A percentile compares a stretch with the other conserved stretches of the same genome.
These are phyloP conservation scores for Hyaloperonospora arabidopsidis DNA, from an alignment of 352 stramenopile species.

Conservation along the genomic window DNA sequence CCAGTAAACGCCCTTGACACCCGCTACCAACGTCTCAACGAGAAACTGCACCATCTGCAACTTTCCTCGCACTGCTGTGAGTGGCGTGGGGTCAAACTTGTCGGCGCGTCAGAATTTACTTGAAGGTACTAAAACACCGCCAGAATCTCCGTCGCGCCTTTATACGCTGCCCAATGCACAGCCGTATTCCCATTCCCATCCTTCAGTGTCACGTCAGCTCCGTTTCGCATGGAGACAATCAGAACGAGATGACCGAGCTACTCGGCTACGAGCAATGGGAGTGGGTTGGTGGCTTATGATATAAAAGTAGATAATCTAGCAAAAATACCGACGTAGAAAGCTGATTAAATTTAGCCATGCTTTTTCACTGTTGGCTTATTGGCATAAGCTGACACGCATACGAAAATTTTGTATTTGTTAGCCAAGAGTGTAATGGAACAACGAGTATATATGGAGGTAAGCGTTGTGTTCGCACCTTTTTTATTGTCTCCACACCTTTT, in stretches of 20 bases:
- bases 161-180: conserved; percentile 84
- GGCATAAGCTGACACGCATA: too few relatives aligned
- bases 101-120: conserved; percentile 58
- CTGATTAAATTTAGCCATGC: too few relatives aligned
- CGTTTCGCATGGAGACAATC: conserved; percentile 63
- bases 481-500: too few relatives aligned
- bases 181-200: conserved; percentile 66
- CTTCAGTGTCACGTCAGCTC: conserved; percentile 55
- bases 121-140: conserved; percentile 77
- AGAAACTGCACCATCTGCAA: conserved; percentile 68
- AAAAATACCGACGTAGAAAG: conserved; percentile 47
- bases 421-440: too few relatives aligned
- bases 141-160: conserved; percentile 73
- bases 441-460: too few relatives aligned
- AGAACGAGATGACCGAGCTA: conserved; percentile 75
- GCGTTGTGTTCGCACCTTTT: too few relatives aligned
- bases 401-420: too few relatives aligned
- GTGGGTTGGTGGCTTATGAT: conserved; percentile 65
- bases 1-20: conserved; percentile 37
- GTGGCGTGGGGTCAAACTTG: conserved; percentile 65
- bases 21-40: conserved; percentile 66
- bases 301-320: conserved; percentile 61
- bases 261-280: conserved; percentile 58
- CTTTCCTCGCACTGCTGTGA: conserved; percentile 69
- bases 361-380: too few relatives aligned